Percentiles rank a stretch among this genome's conserved stretches.
Conservation (phyloP, 768 basidiomycete genomes). For the Russula griseocarnosa region DNA sequence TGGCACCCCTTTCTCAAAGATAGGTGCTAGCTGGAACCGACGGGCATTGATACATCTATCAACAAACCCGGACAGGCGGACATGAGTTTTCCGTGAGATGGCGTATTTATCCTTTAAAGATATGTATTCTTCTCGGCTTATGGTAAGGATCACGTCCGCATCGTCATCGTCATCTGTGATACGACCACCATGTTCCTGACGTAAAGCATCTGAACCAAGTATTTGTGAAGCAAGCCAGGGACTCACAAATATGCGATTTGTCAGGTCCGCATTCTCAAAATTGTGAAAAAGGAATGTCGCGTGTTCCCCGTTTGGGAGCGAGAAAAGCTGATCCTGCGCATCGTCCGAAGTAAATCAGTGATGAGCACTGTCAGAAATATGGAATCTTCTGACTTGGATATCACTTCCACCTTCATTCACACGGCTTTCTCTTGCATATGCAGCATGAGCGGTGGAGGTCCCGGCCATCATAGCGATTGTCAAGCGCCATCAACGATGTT, state of each 20-base stretch:
- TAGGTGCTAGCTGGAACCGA: constrained; percentile 13
- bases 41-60: constrained; percentile 18
- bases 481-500: too few species aligned
- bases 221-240: neutral
- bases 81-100: constrained; percentile 20
- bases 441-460: neutral
- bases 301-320: constrained; percentile 6
- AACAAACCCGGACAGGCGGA: constrained; percentile 26
- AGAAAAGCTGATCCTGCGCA: constrained; percentile 4
- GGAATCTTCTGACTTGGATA: neutral
- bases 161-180: constrained; percentile 7
- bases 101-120: constrained; percentile 21
- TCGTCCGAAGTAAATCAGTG: neutral
- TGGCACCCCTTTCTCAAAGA: neutral
- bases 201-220: neutral
- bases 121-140: constrained; percentile 8
- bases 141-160: constrained; percentile 23
- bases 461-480: neutral
- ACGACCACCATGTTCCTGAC: constrained; percentile 21
- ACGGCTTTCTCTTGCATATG: neutral
- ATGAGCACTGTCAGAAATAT: neutral
- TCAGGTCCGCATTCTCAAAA: constrained; percentile 8
- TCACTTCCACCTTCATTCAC: too few species aligned
- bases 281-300: constrained; percentile 12
- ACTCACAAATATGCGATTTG: constrained; percentile 26